Conservation (phyloP, 2,329 filamentous ascomycete genomes). For the Hymenoscyphus infarciens region DNA sequence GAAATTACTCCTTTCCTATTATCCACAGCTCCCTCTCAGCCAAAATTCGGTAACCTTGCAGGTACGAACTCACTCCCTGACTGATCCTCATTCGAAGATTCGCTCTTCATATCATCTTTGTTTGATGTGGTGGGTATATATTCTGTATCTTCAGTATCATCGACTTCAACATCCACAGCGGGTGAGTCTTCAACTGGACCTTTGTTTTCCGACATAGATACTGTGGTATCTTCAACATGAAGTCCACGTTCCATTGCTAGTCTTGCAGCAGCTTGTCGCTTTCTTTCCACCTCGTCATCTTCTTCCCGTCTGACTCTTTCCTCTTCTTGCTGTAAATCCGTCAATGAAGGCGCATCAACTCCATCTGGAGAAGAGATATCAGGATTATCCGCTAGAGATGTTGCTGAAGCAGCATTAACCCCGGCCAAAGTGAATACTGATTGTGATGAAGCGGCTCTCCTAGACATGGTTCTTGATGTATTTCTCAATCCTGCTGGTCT, state of each 20-base stretch:
- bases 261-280: conserved; percentile 49
- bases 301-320: conserved; percentile 45
- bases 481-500: conserved; percentile 44
- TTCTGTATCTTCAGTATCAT: conserved; percentile 13
- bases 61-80: conserved; percentile 48
- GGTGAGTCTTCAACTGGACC: conserved; percentile 27
- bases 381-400: conserved; percentile 35
- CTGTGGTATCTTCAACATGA: conserved; percentile 34
- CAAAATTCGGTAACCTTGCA: conserved; percentile 56
- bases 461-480: conserved; percentile 55
- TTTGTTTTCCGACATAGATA: conserved; percentile 27
- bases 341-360: conserved; percentile 44
- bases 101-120: neutral
- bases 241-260: conserved; percentile 51
- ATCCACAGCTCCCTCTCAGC: conserved; percentile 17
- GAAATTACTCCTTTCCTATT: neutral
- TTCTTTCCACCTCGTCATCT: conserved; percentile 50
- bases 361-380: conserved; percentile 36
- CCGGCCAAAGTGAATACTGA: conserved; percentile 23
- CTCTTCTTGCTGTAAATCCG: conserved; percentile 53
- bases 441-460: conserved; percentile 37
- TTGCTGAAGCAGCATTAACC: conserved; percentile 24
- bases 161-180: conserved; percentile 27
- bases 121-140: conserved; percentile 9
- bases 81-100: conserved; percentile 22